Conservation (phyloP, 352 stramenopile genomes). For the Globisporangium barbulae region DNA sequence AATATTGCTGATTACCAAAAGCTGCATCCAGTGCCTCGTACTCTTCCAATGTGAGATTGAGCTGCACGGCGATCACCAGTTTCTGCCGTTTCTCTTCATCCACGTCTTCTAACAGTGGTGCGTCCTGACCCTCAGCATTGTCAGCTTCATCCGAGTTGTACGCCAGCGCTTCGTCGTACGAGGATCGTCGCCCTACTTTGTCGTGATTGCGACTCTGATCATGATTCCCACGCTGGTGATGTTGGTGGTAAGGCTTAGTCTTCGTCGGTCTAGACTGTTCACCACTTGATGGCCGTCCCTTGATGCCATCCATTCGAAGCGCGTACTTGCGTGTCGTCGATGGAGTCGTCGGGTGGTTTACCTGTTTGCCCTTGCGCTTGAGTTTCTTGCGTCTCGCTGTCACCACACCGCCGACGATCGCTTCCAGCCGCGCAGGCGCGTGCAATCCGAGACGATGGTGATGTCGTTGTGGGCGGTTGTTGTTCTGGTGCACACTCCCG, state of each 20-base stretch:
- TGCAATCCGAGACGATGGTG: constrained; percentile 17
- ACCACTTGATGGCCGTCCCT: constrained; percentile 22
- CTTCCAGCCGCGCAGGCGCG: constrained; percentile 37
- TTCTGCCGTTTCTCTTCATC: constrained; percentile 55
- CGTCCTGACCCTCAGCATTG: constrained; percentile 3
- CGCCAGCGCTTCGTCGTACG: constrained; percentile 29
- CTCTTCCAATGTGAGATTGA: constrained; percentile 65
- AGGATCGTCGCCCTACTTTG: constrained; percentile 11
- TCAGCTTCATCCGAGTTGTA: constrained; percentile 30
- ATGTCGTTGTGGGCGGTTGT: constrained; percentile 6
- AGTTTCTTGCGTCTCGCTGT: constrained; percentile 11
- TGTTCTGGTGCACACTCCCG: constrained; percentile 14
- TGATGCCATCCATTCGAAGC: constrained; percentile 38
- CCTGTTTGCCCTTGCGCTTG: constrained; percentile 11
- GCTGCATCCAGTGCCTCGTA: constrained; percentile 63
- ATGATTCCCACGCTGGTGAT: constrained; percentile 3
- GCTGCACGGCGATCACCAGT: constrained; percentile 43
- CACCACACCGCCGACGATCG: constrained; percentile 28
- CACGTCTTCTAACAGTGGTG: constrained; percentile 31
- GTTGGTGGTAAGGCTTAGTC: constrained; percentile 7
- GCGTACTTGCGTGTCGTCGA: constrained; percentile 37
- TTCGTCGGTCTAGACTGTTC: constrained; percentile 14
- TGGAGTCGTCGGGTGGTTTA: constrained; percentile 8
- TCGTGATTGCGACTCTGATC: not conserved
- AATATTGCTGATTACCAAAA: constrained; percentile 28